Base-by-base conservation (phyloP, 176 grass and related monocot genomes). In the Eleusine indica region DNA sequence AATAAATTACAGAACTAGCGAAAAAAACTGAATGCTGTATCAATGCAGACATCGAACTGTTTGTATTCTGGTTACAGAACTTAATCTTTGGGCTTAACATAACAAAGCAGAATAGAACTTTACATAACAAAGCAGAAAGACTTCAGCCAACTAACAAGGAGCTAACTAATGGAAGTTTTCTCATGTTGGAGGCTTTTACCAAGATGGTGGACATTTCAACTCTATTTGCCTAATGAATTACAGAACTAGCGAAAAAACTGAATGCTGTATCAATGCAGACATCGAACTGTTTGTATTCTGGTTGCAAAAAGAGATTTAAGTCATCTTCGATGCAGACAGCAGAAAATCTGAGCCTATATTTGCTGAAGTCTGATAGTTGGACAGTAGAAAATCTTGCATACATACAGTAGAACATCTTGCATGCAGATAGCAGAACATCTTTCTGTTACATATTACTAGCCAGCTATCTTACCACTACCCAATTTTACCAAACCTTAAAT, bases 351-450 rank as follows among this genome's bases (percentile, higher is more conserved):
- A 28, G 58, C 58, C 7, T 12, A 7, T 62, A 62, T 61, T 61
- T 61, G 21, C 8, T 10, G n/a, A 22, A 61, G 1, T n/a, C 21
- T 22, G 8, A 62, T 28, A 62, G 2, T 12, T 35, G 56, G 75
- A 17, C 16, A 68, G 35, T 76, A 16, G 7, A 66, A 76, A 48
- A 29, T 30, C 18, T 87, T 22, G 53, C 65, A 62, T 7, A 21
- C 19, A 68, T 84, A 17, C 16, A 68, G 35, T 76, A 16, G 7
- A 66, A 76, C 60, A 29, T 30, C 18, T 87, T 22, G 53, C 65
- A 47, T 43, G 38, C 14, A 17, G 21, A 56, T 37, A 1, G 41
- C 38, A 29, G 70, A 75, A 5, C 39, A 81, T 28, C 47, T 37
- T 37, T 25, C 39, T 17, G 12, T 13, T 65, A 62, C 18, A 51